phyloP scores from a whole-genome alignment of 139 green algal genomes.

The Tetradesmus lagerheimii region DNA sequence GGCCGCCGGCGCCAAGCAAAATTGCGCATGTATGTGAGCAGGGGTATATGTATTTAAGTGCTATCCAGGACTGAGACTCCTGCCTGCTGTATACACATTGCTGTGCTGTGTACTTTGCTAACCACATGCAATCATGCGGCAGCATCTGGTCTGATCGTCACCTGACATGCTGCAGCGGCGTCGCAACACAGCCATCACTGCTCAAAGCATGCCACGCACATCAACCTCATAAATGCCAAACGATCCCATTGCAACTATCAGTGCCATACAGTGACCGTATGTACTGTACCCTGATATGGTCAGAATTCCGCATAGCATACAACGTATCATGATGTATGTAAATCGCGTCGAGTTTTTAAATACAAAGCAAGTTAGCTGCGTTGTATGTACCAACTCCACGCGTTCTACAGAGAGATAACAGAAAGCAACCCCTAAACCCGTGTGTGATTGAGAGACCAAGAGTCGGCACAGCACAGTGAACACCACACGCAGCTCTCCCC shows the following conservation, averaged over 20 bases:
- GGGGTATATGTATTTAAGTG: neutral
- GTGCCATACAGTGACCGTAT: no score
- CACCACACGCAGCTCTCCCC: neutral
- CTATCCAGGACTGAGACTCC: neutral
- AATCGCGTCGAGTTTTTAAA: no score
- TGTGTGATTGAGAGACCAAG: neutral
- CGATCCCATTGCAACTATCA: no score
- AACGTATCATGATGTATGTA: no score
- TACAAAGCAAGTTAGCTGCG: no score
- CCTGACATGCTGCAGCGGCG: neutral
- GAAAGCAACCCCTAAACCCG: no score
- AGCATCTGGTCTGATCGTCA: neutral
- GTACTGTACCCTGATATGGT: no score
- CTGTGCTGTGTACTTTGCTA: neutral
- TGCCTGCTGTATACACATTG: neutral
- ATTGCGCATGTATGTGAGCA: neutral
- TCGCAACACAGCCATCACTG: neutral
- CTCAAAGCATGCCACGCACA: neutral
- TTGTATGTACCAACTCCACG: no score
- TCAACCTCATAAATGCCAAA: no score
- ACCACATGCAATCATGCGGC: neutral
- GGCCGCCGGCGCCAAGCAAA: neutral
- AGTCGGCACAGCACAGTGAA: neutral
- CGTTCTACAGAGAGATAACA: no score
- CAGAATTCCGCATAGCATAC: no score